phyloP scores from a whole-genome alignment of 306 rosid genomes.

The Neltuma alba region DNA sequence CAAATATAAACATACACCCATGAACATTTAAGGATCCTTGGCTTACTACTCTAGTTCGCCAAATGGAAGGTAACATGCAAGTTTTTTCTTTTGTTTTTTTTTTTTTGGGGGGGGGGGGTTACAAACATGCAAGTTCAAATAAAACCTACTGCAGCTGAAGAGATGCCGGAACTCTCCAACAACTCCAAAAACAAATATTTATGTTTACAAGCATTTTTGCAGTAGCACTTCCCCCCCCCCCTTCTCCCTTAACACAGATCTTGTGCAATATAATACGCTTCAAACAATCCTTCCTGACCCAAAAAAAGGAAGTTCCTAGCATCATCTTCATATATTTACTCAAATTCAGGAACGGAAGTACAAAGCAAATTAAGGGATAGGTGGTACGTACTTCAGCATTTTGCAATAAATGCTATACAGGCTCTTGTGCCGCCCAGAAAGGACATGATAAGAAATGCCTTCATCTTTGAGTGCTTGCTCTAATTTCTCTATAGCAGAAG shows the following conservation, averaged over 20 bases:
- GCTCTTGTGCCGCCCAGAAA: slow-evolving; percentile 96
- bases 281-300: not conserved
- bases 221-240: not conserved
- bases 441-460: slow-evolving; percentile 73
- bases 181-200: not conserved
- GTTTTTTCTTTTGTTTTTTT: no score
- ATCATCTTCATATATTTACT: not conserved
- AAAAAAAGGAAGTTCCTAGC: not conserved
- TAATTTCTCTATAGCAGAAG: slow-evolving; percentile 66
- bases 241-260: not conserved
- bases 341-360: not conserved
- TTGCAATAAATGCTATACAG: slow-evolving; percentile 82
- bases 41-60: not conserved
- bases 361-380: slow-evolving; percentile 24
- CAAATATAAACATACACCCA: slow-evolving; percentile 37
- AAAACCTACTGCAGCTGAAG: not conserved
- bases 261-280: not conserved
- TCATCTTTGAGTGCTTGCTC: slow-evolving; percentile 75
- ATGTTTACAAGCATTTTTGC: not conserved
- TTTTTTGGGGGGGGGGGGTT: no score
- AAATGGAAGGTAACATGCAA: slow-evolving; percentile 37
- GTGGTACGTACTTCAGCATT: slow-evolving; percentile 76
- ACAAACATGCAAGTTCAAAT: not conserved
- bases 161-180: not conserved
- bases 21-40: slow-evolving; percentile 8